Evolutionary conservation across 805 yeast genomes (phyloP), one percentile per base, ranked within the genome.

Genomic region (Lipomyces kockii): DNA sequence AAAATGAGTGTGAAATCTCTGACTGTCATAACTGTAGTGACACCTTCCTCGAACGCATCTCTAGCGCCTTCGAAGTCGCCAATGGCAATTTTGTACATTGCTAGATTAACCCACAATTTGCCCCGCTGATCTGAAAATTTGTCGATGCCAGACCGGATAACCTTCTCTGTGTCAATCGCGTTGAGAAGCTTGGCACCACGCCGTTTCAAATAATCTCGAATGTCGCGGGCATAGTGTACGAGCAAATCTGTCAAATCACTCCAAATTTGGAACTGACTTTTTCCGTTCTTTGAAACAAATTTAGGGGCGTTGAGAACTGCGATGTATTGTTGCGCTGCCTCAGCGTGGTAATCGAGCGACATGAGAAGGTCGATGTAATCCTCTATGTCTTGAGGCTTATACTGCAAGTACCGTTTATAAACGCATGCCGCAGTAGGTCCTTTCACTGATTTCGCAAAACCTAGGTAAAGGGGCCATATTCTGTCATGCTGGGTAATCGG

Each of bases 1-100:
- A 85, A 91, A 0, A 90, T 79, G 25, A 80, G 73, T 0, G 88
- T 83, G 75, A 91, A 91, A 68, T 89, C 93, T 49, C 80, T 80
- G 3, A 89, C 77, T 0, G 91, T 84, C 5, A 75, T 60, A 2
- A 88, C 84, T 1, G 78, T 73, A 0, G 74, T 58, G 14, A 91
- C 70, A 0, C 87, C 87, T 25, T 80, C 79, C 62, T 84, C 85
- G 70, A 85, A 85, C 7, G 81, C 74, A 22, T 78, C 79, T 29
- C 83, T 74, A 0, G 86, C 84, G 54, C 76, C 75, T 0, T 76
- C 75, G 61, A 79, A 76, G 1, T 80, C 77, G 14, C 80, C 76
- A n/a, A 75, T 71, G 25, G 76, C 77, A 20, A 83, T 81, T 73
- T 81, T 83, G 73, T 82, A 87, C 3, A 78, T 77, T 0, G 90